Evolutionary conservation across 2,329 filamentous ascomycete genomes (phyloP).

Genomic region (Fonsecaea pedrosoi): DNA sequence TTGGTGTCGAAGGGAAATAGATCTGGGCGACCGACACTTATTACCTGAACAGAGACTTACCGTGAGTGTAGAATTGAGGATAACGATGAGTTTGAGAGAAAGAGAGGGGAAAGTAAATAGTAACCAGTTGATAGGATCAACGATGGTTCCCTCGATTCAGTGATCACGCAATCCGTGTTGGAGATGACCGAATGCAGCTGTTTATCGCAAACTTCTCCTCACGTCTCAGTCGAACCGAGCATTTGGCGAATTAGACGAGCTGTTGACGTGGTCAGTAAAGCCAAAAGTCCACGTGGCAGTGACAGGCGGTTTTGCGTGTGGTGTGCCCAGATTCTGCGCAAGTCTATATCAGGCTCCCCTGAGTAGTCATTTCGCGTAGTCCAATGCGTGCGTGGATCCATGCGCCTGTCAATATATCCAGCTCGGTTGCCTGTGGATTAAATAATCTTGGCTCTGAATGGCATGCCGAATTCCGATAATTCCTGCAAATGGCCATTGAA

Average conservation of each 20-base stretch:
- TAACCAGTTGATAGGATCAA: background rate
- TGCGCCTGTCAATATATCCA: background rate
- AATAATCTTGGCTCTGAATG: background rate
- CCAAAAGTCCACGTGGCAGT: background rate
- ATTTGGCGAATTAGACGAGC: background rate
- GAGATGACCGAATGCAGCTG: conserved; percentile 1
- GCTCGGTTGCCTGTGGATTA: background rate
- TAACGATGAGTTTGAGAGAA: background rate
- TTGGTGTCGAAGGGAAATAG: background rate
- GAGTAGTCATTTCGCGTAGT: background rate
- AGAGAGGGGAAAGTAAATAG: background rate
- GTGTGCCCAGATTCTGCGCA: background rate
- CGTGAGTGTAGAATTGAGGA: background rate
- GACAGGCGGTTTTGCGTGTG: background rate
- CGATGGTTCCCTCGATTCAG: background rate
- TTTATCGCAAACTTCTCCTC: conserved; percentile 2
- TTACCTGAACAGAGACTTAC: background rate
- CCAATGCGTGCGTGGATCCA: background rate
- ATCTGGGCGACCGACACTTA: background rate
- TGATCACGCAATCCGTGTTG: conserved; percentile 6
- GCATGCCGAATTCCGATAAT: background rate
- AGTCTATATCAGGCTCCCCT: background rate
- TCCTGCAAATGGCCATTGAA: background rate
- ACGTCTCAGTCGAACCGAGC: background rate
- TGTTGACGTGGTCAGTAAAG: background rate